Conservation (phyloP, 768 basidiomycete species). For the Tricholoma furcatifolium region DNA sequence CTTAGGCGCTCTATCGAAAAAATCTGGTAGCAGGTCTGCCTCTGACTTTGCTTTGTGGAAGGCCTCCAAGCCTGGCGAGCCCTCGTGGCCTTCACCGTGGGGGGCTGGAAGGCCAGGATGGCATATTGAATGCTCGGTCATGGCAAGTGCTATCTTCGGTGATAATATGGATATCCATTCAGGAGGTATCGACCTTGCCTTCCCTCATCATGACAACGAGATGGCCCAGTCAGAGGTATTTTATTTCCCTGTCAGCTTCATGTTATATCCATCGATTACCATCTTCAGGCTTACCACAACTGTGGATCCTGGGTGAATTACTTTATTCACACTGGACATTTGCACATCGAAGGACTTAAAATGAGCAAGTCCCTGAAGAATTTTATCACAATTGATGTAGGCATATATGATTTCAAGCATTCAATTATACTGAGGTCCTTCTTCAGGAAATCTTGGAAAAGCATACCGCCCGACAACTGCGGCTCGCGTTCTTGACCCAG, state of each 20-base stretch:
- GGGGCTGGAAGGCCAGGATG: constrained; percentile 95
- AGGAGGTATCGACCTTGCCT: constrained; percentile 95
- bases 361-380: constrained; percentile 99
- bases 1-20: constrained; percentile 39
- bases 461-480: constrained; percentile 84
- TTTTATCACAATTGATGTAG: constrained; percentile 93
- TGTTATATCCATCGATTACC: neutral
- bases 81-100: constrained; percentile 96
- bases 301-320: constrained; percentile 97
- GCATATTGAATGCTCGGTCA: constrained; percentile 99
- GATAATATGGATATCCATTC: constrained; percentile 97
- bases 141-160: constrained; percentile 91
- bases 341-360: constrained; percentile 97
- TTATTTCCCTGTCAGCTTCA: neutral
- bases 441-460: constrained; percentile 79
- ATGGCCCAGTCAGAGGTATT: constrained; percentile 92
- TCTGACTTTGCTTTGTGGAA: constrained; percentile 99
- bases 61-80: constrained; percentile 93
- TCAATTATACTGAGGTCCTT: constrained; percentile 1
- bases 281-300: constrained; percentile 81
- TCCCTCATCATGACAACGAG: constrained; percentile 99
- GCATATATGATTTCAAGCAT: constrained; percentile 21
- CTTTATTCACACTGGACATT: constrained; percentile 96
- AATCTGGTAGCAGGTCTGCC: constrained; percentile 68
- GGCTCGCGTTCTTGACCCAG: constrained; percentile 88